Percentiles rank a stretch among this genome's conserved stretches.
These are phyloP conservation scores for Trichoderma afroharzianum DNA, from an alignment of 2,329 filamentous ascomycete species.

Conservation along the genomic window DNA sequence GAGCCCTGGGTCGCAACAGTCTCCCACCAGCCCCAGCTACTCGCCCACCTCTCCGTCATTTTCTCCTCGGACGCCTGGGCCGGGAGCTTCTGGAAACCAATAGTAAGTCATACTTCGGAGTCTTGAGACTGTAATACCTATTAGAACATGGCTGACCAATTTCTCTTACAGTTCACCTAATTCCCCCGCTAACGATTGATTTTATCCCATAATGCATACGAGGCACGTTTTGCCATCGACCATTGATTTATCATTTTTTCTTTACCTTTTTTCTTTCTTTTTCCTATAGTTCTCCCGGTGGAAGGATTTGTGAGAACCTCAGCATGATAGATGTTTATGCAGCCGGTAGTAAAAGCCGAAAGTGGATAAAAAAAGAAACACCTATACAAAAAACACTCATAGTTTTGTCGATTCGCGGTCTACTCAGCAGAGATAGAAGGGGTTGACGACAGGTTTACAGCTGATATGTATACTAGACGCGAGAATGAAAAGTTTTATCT, in stretches of 20 bases:
- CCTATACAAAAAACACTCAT: neutral
- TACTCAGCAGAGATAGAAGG: neutral
- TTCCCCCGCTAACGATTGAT: constrained; percentile 41
- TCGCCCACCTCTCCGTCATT: constrained; percentile 58
- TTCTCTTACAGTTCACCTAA: constrained; percentile 39
- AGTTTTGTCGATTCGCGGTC: constrained; percentile 1
- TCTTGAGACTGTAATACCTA: neutral
- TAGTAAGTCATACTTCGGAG: constrained; percentile 30
- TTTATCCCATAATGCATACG: constrained; percentile 33
- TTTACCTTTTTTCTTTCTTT: constrained; percentile 21
- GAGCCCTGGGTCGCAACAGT: constrained; percentile 51
- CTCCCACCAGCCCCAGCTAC: constrained; percentile 67
- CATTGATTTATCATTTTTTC: constrained; percentile 21
- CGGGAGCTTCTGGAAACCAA: constrained; percentile 42
- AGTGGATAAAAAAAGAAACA: constrained; percentile 13
- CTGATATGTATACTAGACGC: constrained; percentile 22
- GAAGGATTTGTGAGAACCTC: constrained; percentile 7
- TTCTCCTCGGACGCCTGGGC: constrained; percentile 45
- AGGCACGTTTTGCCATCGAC: constrained; percentile 31
- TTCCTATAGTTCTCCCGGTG: constrained; percentile 18
- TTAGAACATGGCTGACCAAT: constrained; percentile 26
- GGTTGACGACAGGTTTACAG: constrained; percentile 4
- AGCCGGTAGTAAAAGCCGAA: constrained; percentile 11
- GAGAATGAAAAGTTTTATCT: constrained; percentile 14
- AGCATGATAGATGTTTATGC: constrained; percentile 29